Evolutionary conservation across 768 basidiomycete species (phyloP).

Genomic region (Lepiota venenata): DNA sequence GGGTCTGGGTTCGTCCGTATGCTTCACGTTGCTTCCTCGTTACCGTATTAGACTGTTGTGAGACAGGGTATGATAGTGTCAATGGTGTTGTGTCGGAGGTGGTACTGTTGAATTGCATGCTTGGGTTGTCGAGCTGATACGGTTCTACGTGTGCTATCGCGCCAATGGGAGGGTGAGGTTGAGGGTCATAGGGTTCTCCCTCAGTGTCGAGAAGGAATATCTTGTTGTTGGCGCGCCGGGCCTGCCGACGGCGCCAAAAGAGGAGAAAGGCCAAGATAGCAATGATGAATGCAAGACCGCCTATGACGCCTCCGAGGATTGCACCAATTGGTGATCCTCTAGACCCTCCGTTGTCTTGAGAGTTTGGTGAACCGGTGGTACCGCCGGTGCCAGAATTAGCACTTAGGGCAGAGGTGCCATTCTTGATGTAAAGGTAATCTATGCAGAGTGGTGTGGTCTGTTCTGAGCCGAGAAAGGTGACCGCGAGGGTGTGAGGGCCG

Average conservation of each 20-base stretch:
- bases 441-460: constrained; percentile 23
- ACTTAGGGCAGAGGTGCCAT: constrained; percentile 11
- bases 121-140: too few relatives aligned
- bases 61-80: too few relatives aligned
- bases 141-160: too few relatives aligned
- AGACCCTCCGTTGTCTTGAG: background rate
- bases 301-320: constrained; percentile 20
- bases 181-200: too few relatives aligned
- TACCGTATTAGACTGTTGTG: too few relatives aligned
- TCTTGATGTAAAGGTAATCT: constrained; percentile 22
- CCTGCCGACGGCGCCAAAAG: constrained; percentile 13
- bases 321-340: constrained; percentile 15
- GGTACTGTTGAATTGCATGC: too few relatives aligned
- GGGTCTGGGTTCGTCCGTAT: too few relatives aligned
- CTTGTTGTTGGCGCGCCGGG: too few relatives aligned
- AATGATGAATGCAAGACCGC: constrained; percentile 17
- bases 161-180: too few relatives aligned
- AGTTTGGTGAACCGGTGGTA: background rate
- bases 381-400: background rate
- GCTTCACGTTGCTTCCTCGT: too few relatives aligned
- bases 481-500: constrained; percentile 21
- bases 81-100: too few relatives aligned
- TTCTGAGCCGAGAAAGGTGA: constrained; percentile 18
- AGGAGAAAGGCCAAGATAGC: constrained; percentile 11
- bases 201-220: background rate